Percentiles rank a stretch among this genome's conserved stretches.
Conservation (phyloP, 495 filamentous ascomycete species). For the Aspergillus incahuasiensis region DNA sequence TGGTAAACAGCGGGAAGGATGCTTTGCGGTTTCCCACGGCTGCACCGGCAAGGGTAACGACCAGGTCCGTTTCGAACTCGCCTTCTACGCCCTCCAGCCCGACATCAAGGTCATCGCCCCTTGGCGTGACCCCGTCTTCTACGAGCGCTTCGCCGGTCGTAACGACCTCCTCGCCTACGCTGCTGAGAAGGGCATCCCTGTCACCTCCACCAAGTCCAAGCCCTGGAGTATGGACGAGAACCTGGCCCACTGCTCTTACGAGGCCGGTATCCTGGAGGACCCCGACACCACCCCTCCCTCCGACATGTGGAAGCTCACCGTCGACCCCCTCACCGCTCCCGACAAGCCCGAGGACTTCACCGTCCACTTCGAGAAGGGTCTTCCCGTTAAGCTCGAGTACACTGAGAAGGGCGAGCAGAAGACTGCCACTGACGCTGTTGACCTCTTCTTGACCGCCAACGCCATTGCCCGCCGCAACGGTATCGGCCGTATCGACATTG, state of each 20-base stretch:
- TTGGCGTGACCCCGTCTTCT: constrained; percentile 83
- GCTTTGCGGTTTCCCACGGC: constrained; percentile 64
- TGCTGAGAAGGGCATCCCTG: constrained; percentile 69
- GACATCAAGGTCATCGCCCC: constrained; percentile 83
- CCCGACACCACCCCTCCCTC: constrained; percentile 56
- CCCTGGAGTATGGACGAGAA: constrained; percentile 68
- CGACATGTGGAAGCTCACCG: constrained; percentile 82
- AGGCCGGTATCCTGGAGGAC: constrained; percentile 64
- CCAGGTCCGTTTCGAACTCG: constrained; percentile 81
- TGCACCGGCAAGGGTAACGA: constrained; percentile 88
- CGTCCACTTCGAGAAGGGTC: constrained; percentile 77
- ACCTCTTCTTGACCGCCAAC: constrained; percentile 77
- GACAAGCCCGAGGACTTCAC: constrained; percentile 72
- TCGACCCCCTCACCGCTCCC: constrained; percentile 71
- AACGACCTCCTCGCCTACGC: constrained; percentile 89
- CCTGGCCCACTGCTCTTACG: constrained; percentile 86
- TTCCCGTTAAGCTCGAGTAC: constrained; percentile 66
- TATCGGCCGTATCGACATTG: constrained; percentile 87
- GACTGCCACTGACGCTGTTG: constrained; percentile 48
- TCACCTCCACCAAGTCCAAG: constrained; percentile 74
- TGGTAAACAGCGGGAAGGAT: constrained; percentile 32
- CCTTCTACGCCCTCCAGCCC: constrained; percentile 70
- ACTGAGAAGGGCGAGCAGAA: constrained; percentile 42
- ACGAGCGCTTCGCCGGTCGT: constrained; percentile 74
- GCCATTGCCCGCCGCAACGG: constrained; percentile 71